Evolutionary conservation across 345 rosid species (phyloP), one percentile per base, ranked within the genome.

Genomic region (Raphanus sativus): DNA sequence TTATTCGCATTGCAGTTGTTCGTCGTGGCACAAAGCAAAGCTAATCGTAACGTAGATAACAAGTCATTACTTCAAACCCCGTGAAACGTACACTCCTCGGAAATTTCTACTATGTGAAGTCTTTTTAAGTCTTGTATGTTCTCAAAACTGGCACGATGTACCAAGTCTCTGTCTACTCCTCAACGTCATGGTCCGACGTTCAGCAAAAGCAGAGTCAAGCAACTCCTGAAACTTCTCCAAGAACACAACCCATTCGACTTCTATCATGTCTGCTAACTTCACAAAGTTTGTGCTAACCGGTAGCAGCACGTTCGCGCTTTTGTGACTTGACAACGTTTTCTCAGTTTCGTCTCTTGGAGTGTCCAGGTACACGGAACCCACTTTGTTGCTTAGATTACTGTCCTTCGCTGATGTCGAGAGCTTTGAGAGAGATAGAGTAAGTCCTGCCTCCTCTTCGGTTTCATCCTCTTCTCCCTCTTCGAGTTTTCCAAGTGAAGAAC

Each of bases 121-220:
- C 67, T 55, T 2, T 2, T 4, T 0, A 10, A 62, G 52, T 15
- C 50, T 42, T 25, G 30, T 2, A 56, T 34, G 64, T 42, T 24
- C 28, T 88, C 85, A 88, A 85, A 88, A 88, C 88, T 84, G 84
- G 86, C 92, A 88, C 4, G 92, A 87, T 3, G 89, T 88, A 25
- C 92, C 90, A 52, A 88, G 85, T 83, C 89, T 81, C 82, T 78
- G 92, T 55, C 85, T 84, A 75, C 80, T 84, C 74, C 86, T 81
- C 21, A 79, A 21, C 26, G 87, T 82, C 54, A 69, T 63, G 1
- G 79, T 77, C 71, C 80, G 80, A 10, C 88, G 84, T 33, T 81
- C 71, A 6, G 67, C 77, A 54, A 87, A 84, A 48, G 86, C 87
- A 6, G 87, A 88, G 52, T 65, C 26, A 38, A 88, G 86, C 42